phyloP scores from a whole-genome alignment of 176 grass and related monocot species.

The Oryza glaberrima region DNA sequence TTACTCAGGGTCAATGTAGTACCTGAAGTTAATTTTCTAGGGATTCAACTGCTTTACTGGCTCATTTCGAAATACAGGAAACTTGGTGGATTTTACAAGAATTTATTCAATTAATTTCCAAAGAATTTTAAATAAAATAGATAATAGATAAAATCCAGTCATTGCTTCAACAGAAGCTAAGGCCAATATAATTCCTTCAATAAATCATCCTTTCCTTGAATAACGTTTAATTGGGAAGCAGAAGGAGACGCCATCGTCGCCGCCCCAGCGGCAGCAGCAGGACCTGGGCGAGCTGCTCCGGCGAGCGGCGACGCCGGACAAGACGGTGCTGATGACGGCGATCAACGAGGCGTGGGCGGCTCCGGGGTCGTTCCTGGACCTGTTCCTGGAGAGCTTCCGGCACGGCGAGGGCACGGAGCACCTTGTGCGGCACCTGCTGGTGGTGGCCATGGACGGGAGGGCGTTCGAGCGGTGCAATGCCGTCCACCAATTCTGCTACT shows the following conservation, averaged over 20 bases:
- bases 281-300: constrained; percentile 54
- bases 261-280: constrained; percentile 18
- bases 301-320: constrained; percentile 49
- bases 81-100: too few relatives aligned
- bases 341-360: constrained; percentile 76
- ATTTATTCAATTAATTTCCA: too few relatives aligned
- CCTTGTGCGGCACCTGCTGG: constrained; percentile 59
- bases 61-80: too few relatives aligned
- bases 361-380: constrained; percentile 65
- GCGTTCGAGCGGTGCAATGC: constrained; percentile 55
- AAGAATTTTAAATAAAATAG: too few relatives aligned
- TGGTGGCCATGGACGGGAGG: constrained; percentile 63
- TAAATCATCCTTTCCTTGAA: neutral
- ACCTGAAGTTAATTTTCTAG: too few relatives aligned
- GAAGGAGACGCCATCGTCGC: neutral
- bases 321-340: constrained; percentile 70
- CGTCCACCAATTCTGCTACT: constrained; percentile 70
- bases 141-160: too few relatives aligned
- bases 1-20: too few relatives aligned
- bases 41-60: too few relatives aligned
- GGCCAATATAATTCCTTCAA: too few relatives aligned
- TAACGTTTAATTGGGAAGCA: neutral
- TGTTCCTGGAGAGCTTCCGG: constrained; percentile 78
- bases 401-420: constrained; percentile 47
- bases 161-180: too few relatives aligned